These are phyloP conservation scores for Phytophthora litchii DNA, from an alignment of 352 stramenopile species.

Conservation along the genomic window DNA sequence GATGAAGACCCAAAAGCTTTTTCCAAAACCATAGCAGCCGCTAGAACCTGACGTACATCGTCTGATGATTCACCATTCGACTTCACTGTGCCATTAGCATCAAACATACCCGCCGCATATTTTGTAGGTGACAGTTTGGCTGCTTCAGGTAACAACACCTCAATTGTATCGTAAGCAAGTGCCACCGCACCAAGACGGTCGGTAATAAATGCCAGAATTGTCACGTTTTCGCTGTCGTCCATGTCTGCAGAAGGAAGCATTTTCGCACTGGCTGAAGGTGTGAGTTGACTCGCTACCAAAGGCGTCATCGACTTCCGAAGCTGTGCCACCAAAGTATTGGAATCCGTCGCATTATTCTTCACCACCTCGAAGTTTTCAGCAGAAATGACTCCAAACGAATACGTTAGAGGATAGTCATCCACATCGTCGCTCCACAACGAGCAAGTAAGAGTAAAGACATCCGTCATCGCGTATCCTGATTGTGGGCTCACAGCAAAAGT, in stretches of 20 bases:
- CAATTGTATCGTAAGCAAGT: constrained; percentile 43
- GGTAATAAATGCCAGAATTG: constrained; percentile 60
- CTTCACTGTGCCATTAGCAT: constrained; percentile 8
- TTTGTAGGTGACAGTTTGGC: constrained; percentile 40
- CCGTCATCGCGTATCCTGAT: constrained; percentile 56
- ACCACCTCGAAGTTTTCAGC: constrained; percentile 32
- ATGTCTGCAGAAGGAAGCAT: constrained; percentile 50
- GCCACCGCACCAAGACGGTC: constrained; percentile 48
- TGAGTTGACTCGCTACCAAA: constrained; percentile 45
- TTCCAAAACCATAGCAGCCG: constrained; percentile 53
- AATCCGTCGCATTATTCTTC: constrained; percentile 14
- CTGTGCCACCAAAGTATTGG: constrained; percentile 22
- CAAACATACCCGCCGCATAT: constrained; percentile 46
- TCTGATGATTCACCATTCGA: constrained; percentile 28
- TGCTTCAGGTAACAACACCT: constrained; percentile 42
- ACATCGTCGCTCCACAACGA: constrained; percentile 65
- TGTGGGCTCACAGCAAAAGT: constrained; percentile 49
- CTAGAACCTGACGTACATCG: constrained; percentile 44
- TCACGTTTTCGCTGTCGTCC: constrained; percentile 42
- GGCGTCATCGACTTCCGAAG: constrained; percentile 42
- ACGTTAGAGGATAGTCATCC: constrained; percentile 62
- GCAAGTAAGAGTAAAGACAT: constrained; percentile 59
- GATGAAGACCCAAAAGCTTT: constrained; percentile 35
- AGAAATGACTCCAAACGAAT: constrained; percentile 62
- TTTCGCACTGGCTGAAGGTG: constrained; percentile 35